phyloP scores from a whole-genome alignment of 2,329 filamentous ascomycete genomes.

The Teratosphaeria destructans region DNA sequence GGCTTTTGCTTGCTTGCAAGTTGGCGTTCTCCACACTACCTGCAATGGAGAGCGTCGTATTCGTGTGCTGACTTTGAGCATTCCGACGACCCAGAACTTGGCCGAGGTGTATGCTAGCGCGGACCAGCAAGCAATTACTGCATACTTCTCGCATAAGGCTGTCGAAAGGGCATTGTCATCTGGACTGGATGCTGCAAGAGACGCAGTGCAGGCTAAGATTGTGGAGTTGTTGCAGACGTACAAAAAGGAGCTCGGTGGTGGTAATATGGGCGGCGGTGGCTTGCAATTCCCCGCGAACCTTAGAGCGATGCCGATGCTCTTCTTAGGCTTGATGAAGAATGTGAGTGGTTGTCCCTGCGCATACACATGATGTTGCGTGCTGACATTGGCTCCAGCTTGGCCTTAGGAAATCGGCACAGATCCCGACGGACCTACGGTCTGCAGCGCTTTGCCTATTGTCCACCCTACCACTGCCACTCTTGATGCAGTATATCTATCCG shows the following conservation, averaged over 20 bases:
- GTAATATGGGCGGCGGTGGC: constrained; percentile 85
- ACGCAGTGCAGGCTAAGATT: constrained; percentile 82
- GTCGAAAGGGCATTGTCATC: constrained; percentile 80
- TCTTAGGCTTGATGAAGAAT: constrained; percentile 92
- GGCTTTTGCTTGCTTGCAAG: constrained; percentile 84
- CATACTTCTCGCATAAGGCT: constrained; percentile 95
- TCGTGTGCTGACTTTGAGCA: constrained; percentile 80
- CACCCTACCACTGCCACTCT: constrained; percentile 75
- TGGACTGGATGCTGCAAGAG: constrained; percentile 80
- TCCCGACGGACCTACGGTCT: constrained; percentile 85
- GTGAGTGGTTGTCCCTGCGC: constrained; percentile 39
- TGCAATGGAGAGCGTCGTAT: constrained; percentile 96
- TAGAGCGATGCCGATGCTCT: constrained; percentile 75
- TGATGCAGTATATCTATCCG: constrained; percentile 78
- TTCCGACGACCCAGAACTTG: constrained; percentile 84
- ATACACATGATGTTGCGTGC: background rate
- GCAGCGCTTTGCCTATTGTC: constrained; percentile 90
- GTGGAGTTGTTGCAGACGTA: constrained; percentile 90
- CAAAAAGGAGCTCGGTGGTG: constrained; percentile 90
- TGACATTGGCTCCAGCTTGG: constrained; percentile 45
- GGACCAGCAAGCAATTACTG: constrained; percentile 84
- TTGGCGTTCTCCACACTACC: constrained; percentile 90
- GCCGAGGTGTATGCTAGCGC: constrained; percentile 90
- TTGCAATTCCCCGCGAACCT: constrained; percentile 92
- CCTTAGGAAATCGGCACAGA: constrained; percentile 83